Evolutionary conservation across 2,329 filamentous ascomycete species (phyloP).

Genomic region (Neonectria punicea): DNA sequence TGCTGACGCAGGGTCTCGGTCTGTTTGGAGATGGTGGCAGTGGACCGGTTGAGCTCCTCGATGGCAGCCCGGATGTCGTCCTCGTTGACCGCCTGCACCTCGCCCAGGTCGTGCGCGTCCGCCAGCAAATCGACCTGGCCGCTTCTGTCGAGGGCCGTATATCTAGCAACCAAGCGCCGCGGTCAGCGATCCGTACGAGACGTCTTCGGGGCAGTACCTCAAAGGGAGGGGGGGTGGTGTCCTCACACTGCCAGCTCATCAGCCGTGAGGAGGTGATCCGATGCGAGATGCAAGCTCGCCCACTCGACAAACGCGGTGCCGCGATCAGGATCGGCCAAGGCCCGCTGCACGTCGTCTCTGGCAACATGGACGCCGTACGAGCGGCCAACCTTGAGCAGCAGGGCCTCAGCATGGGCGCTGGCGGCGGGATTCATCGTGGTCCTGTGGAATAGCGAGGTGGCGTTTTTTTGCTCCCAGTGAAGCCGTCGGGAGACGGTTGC

Average conservation of each 20-base stretch:
- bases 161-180: slow-evolving; percentile 50
- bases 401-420: slow-evolving; percentile 46
- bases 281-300: slow-evolving; percentile 59
- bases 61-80: slow-evolving; percentile 70
- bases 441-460: slow-evolving; percentile 49
- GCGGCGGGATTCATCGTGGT: slow-evolving; percentile 43
- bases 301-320: slow-evolving; percentile 57
- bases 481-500: slow-evolving; percentile 34
- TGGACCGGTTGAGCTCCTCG: slow-evolving; percentile 71
- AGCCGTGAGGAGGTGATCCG: slow-evolving; percentile 63
- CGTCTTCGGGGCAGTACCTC: slow-evolving; percentile 18
- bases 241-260: slow-evolving; percentile 65
- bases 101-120: slow-evolving; percentile 56
- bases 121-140: slow-evolving; percentile 60
- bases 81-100: slow-evolving; percentile 64
- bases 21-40: slow-evolving; percentile 71
- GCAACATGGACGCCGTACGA: slow-evolving; percentile 45
- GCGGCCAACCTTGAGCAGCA: slow-evolving; percentile 48
- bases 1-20: slow-evolving; percentile 70
- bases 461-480: slow-evolving; percentile 34
- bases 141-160: slow-evolving; percentile 58
- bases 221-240: not conserved
- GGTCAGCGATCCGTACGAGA: slow-evolving; percentile 23
- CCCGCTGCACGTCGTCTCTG: slow-evolving; percentile 52
- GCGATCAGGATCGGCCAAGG: slow-evolving; percentile 49